Base-by-base conservation (phyloP, 129 eudicot genomes). In the Artemisia argyi region DNA sequence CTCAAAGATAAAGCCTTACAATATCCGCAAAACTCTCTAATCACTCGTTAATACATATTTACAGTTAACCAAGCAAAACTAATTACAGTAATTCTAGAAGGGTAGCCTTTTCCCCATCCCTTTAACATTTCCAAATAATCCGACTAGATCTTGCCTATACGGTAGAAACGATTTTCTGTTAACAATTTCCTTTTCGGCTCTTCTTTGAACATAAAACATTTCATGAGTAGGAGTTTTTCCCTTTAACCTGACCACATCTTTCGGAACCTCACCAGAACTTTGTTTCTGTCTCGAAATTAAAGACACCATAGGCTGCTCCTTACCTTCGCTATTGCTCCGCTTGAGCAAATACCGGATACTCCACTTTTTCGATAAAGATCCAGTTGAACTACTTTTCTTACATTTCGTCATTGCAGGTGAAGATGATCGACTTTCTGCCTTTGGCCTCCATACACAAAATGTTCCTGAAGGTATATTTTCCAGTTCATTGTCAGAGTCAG, bases 331-430 rank as follows among this genome's bases (percentile, higher is more conserved):
- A 68, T 79, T 83, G 77, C 87, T 71, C 11, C 96, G 82, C 55
- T 76, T 76, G 28, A 86, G 74, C 47, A 86, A 68, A 79, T 84
- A 73, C 3, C 81, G 85, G 48, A 86, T 16, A 18, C 68, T 86
- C 85, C 88, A 89, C 76, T 78, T 75, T 79, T 77, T 86, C 35
- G 85, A 82, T 16, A 28, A 69, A 12, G 85, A 86, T 77, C 96
- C 96, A 5, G 96, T 89, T 0, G 92, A 89, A 44, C 58, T 84
- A 81, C 92, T 89, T 84, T 89, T 89, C 53, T 75, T 86, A 57
- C 86, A 72, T 20, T 42, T 53, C 1, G 10, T 7, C 46, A 39
- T 39, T 7, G 46, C 10, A 5, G 75, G 55, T 15, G 28, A 18
- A 3, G 51, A 56, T 13, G 84, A 62, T 4, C 64, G 15, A 10